These are phyloP conservation scores for Leccinum ochraceum DNA, from an alignment of 768 basidiomycete genomes.

Conservation along the genomic window DNA sequence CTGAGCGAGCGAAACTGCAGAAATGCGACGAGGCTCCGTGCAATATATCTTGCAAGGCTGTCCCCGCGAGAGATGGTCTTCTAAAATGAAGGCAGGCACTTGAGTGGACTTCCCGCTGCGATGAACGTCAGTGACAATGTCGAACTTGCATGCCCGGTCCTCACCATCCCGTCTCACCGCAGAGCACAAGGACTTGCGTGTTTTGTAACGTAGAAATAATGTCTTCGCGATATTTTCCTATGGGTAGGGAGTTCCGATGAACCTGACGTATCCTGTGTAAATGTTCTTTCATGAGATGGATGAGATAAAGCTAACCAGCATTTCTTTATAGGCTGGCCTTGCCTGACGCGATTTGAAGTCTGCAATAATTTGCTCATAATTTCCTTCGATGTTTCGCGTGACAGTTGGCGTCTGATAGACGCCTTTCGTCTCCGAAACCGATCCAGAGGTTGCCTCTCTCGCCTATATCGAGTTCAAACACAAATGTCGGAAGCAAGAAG, in stretches of 20 bases:
- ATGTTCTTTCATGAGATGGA: neutral
- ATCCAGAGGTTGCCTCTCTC: slow-evolving; percentile 22
- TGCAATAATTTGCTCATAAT: slow-evolving; percentile 53
- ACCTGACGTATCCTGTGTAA: slow-evolving; percentile 39
- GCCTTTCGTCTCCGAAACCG: slow-evolving; percentile 18
- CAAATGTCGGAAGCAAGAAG: neutral
- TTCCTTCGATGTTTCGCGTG: slow-evolving; percentile 15
- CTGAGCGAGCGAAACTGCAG: slow-evolving; percentile 93
- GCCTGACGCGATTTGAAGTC: slow-evolving; percentile 63
- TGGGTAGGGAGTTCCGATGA: slow-evolving; percentile 80
- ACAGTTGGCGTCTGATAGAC: slow-evolving; percentile 3
- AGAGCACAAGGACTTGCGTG: slow-evolving; percentile 86
- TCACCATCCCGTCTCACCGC: slow-evolving; percentile 77
- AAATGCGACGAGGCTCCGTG: slow-evolving; percentile 94
- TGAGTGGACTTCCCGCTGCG: slow-evolving; percentile 95
- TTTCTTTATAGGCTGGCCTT: slow-evolving; percentile 74
- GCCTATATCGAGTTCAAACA: slow-evolving; percentile 17
- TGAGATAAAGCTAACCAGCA: slow-evolving; percentile 64
- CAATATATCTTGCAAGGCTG: slow-evolving; percentile 88
- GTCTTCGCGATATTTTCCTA: slow-evolving; percentile 74
- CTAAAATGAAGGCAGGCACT: slow-evolving; percentile 90
- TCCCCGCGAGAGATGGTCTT: slow-evolving; percentile 81
- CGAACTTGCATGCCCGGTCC: slow-evolving; percentile 41
- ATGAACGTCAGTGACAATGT: slow-evolving; percentile 7
- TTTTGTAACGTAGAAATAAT: slow-evolving; percentile 70